These are phyloP conservation scores for Leccinum pellstonianum DNA, from an alignment of 768 basidiomycete genomes.

Conservation along the genomic window DNA sequence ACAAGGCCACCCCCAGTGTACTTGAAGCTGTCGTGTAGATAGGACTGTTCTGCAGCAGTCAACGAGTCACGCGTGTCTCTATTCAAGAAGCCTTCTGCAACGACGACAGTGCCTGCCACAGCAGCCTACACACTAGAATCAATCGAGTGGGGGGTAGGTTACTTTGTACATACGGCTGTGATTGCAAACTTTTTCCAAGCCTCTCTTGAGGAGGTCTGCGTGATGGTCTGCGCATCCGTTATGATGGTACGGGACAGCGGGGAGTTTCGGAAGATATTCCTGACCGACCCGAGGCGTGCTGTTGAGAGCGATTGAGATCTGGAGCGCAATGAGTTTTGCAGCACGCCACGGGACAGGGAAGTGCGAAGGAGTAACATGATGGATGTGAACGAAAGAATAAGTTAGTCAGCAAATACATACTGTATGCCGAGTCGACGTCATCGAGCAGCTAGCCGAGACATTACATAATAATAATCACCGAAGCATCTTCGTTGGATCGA, in stretches of 20 bases:
- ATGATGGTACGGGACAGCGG: slow-evolving; percentile 44
- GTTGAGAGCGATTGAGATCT: slow-evolving; percentile 24
- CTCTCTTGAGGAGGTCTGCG: slow-evolving; percentile 39
- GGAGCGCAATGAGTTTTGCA: slow-evolving; percentile 21
- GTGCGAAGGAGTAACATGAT: slow-evolving; percentile 19
- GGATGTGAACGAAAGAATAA: background rate
- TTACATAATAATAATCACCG: slow-evolving; percentile 6
- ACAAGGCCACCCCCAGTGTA: slow-evolving; percentile 81
- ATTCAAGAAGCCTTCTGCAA: slow-evolving; percentile 66
- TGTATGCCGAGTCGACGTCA: slow-evolving; percentile 14
- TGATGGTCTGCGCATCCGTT: slow-evolving; percentile 43
- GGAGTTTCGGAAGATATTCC: slow-evolving; percentile 31
- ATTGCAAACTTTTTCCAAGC: slow-evolving; percentile 51
- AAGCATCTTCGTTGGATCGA: slow-evolving; percentile 51
- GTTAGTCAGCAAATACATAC: slow-evolving; percentile 19
- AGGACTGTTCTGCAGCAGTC: slow-evolving; percentile 57
- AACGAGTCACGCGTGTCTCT: slow-evolving; percentile 75
- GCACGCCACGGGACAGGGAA: slow-evolving; percentile 20
- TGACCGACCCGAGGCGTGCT: slow-evolving; percentile 12
- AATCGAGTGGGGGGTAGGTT: background rate
- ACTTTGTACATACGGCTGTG: slow-evolving; percentile 45
- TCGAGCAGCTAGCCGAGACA: background rate
- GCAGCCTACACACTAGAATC: slow-evolving; percentile 47
- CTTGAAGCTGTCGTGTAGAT: slow-evolving; percentile 75
- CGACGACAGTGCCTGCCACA: slow-evolving; percentile 68